Base-by-base conservation (phyloP, 2,329 filamentous ascomycete species). In the Cytospora schulzeri region DNA sequence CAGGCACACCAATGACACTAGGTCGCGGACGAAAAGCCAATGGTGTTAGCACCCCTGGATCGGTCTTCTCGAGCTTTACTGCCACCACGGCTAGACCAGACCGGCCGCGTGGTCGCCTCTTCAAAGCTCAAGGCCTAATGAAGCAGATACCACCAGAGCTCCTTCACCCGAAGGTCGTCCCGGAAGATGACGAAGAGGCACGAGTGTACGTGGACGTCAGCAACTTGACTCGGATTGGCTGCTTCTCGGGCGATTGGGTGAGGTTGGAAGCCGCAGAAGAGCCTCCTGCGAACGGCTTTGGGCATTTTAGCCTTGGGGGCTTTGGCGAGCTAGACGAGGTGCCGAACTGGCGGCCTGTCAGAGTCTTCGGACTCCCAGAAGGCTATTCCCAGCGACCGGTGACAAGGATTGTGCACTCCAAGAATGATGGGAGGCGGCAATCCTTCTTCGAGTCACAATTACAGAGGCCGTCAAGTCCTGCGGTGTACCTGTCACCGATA, bases 241-340 rank as follows among this genome's bases (percentile, higher is more conserved):
- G 94, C 76, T 99, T 99, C 74, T 98, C 94, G 0, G 95, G 95
- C 33, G 95, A 99, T 73, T 99, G 95, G 95, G 92, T 97, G 14
- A 88, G 90, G 26, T 82, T 97, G 14, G 92, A 97, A 77, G 83
- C 87, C 7, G 85, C 91, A 0, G 85, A 91, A 69, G 91, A 93
- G 73, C 90, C 91, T 65, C 89, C 85, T 26, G 79, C 81, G 19
- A 90, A 87, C 74, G 90, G 83, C 22, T 86, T 86, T 69, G 90
- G 85, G 58, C 79, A 84, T 0, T 90, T 88, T 78, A 88, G 88
- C 2, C 80, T 92, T 4, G 87, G 87, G 26, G 88, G 86, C 67
- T 91, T 88, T 68, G 85, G 84, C 8, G 81, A 85, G n/a, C 78
- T 83, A 12, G 83, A 85, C 3, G 88, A 91, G 54, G 80, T 85